These are phyloP conservation scores for Zea mays DNA, from an alignment of 176 grass and related monocot genomes.

Conservation along the genomic window Zm-B73-REFERENCE-NAM-5.0 NC_050099.1:146646001-146646500, in stretches of 20 bases:
- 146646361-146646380: slow-evolving; percentile 6
- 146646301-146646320: background rate
- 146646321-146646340: background rate
- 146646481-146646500: background rate
- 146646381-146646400: slow-evolving; percentile 28
- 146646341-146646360: slow-evolving; percentile 10
- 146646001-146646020: background rate
- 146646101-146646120: slow-evolving; percentile 11
- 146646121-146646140: slow-evolving; percentile 30
- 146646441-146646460: slow-evolving; percentile 14
- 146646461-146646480: background rate
- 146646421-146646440: slow-evolving; percentile 23
- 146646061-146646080: background rate
- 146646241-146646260: slow-evolving; percentile 13
- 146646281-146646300: background rate
- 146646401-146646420: slow-evolving; percentile 10
- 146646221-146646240: slow-evolving; percentile 14
- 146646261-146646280: background rate
- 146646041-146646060: background rate
- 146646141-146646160: slow-evolving; percentile 31
- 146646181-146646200: slow-evolving; percentile 38
- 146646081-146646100: slow-evolving; percentile 12
- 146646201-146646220: slow-evolving; percentile 21
- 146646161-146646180: slow-evolving; percentile 30
- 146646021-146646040: background rate